Evolutionary conservation across 2,329 filamentous ascomycete genomes (phyloP), one percentile per base, ranked within the genome.

Genomic region (Xylaria multiplex): DNA sequence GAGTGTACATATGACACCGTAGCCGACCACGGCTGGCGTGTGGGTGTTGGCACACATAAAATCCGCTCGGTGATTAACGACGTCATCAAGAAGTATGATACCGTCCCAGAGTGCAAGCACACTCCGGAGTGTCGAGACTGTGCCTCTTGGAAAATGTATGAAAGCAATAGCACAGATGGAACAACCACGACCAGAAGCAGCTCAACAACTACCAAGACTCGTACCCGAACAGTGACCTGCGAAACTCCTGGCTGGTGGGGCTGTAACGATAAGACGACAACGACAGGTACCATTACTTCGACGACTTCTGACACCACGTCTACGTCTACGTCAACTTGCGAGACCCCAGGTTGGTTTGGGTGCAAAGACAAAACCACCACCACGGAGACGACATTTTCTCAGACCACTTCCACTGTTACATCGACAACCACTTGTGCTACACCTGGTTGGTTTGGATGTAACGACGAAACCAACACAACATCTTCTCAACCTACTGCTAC

Each of bases 1-100:
- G 91, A 96, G 77, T 98, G 96, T 74, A 88, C 91, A 0, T 99
- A 97, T 76, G 95, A 99, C 74, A 96, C 96, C 0, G 95, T 98
- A 32, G 89, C 86, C 40, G 93, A 97, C 77, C 90, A 95, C 75
- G 93, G 93, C 9, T 98, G 96, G 92, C 89, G 96, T 40, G 92
- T 97, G 5, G 93, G 92, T 14, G 90, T 97, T 60, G 92, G 93
- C 37, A 97, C 93, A 2, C 96, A 99, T 81, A 93, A 92, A 77
- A 98, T 99, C 72, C 88, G 90, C 65, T 88, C 87, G 35, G 94
- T 97, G 52, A 97, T 99, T 74, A 87, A 89, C 64, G 92, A 97
- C 76, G 92, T 99, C 2, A 86, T 98, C 67, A 85, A 91, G 74
- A 90, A 89, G 72, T 98, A 98, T 74, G 91, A 96, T 68, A 81